These are phyloP conservation scores for Pyrenochaeta sp. DNA, from an alignment of 2,329 filamentous ascomycete species.

Conservation along the genomic window DNA sequence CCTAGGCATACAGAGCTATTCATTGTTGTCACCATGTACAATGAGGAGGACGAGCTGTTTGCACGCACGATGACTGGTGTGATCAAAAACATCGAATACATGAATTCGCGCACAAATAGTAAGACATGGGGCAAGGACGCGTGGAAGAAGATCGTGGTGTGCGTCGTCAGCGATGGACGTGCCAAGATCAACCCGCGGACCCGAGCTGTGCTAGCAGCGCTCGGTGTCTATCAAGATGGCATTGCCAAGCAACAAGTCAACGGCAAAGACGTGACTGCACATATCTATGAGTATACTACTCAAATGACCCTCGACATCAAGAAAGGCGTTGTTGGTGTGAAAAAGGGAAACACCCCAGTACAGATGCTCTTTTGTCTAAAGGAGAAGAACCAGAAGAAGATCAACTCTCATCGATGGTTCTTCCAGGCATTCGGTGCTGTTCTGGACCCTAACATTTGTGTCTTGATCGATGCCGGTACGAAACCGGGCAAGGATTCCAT, in stretches of 20 bases:
- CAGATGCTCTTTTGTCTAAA: conserved; percentile 98
- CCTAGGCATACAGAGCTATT: conserved; percentile 93
- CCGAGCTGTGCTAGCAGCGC: conserved; percentile 84
- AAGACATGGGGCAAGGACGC: conserved; percentile 98
- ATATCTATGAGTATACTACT: conserved; percentile 93
- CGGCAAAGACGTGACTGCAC: conserved; percentile 92
- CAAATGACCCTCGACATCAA: conserved; percentile 89
- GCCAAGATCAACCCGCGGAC: conserved; percentile 96
- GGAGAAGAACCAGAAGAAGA: conserved; percentile 99
- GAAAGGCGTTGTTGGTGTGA: conserved; percentile 84
- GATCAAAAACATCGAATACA: conserved; percentile 98
- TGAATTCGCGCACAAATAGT: conserved; percentile 91
- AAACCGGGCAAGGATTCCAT: conserved; percentile 93
- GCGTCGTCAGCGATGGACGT: conserved; percentile 95
- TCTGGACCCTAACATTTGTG: conserved; percentile 94
- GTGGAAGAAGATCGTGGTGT: conserved; percentile 99
- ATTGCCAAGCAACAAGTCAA: conserved; percentile 99
- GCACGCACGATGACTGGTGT: conserved; percentile 95
- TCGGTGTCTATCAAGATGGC: conserved; percentile 97
- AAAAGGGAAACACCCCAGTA: conserved; percentile 84
- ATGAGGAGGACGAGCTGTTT: conserved; percentile 96
- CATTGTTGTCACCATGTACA: conserved; percentile 98
- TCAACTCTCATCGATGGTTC: conserved; percentile 99
- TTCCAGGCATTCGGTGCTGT: conserved; percentile 96
- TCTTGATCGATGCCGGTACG: conserved; percentile 94